These are phyloP conservation scores for Clarireedia sp. DNA, from an alignment of 2,329 filamentous ascomycete genomes.

Conservation along the genomic window DNA sequence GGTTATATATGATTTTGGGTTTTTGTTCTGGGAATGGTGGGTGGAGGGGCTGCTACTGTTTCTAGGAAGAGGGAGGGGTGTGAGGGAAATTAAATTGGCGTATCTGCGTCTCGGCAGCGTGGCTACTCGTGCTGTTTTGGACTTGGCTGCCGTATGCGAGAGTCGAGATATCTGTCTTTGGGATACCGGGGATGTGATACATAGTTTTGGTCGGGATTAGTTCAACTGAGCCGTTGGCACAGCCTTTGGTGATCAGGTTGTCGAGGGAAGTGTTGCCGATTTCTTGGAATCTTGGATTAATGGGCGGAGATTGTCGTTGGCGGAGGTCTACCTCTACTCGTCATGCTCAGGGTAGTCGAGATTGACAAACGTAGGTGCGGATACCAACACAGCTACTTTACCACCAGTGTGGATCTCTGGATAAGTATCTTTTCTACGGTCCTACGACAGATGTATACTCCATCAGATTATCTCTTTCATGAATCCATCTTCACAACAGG, in stretches of 20 bases:
- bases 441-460: slow-evolving; percentile 16
- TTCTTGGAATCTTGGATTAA: slow-evolving; percentile 39
- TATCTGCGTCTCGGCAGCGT: neutral
- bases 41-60: too few species aligned
- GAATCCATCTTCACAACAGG: neutral
- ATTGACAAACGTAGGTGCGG: slow-evolving; percentile 43
- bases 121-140: neutral
- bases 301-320: slow-evolving; percentile 35
- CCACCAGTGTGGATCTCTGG: slow-evolving; percentile 40
- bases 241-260: slow-evolving; percentile 32
- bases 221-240: slow-evolving; percentile 34
- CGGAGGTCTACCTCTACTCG: slow-evolving; percentile 34
- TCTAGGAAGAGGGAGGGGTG: neutral
- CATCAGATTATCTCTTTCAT: too few species aligned
- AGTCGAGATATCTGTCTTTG: slow-evolving; percentile 29
- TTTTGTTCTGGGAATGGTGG: neutral
- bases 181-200: neutral
- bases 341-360: slow-evolving; percentile 43
- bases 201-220: slow-evolving; percentile 35
- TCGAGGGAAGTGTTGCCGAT: slow-evolving; percentile 38
- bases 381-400: slow-evolving; percentile 38
- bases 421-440: slow-evolving; percentile 37
- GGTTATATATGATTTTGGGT: neutral
- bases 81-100: slow-evolving; percentile 22
- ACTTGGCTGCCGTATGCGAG: neutral